Conservation (phyloP, 352 stramenopile genomes). For the Globisporangium splendens region DNA sequence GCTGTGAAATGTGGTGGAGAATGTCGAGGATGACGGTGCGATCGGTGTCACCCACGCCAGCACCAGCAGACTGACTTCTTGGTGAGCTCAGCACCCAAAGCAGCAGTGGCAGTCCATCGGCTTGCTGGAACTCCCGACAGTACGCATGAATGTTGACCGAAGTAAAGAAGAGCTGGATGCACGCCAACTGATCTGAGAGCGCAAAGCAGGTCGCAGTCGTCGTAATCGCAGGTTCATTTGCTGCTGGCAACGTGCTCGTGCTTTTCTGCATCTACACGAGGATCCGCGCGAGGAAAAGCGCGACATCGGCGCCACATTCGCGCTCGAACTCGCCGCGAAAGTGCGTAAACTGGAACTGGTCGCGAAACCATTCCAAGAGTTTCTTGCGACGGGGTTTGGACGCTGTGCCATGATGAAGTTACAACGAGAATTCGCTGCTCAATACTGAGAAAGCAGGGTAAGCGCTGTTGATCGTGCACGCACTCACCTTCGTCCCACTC, state of each 20-base stretch:
- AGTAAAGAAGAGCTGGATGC: constrained; percentile 46
- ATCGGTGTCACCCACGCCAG: constrained; percentile 13
- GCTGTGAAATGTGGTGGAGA: constrained; percentile 38
- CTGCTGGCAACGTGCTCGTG: background rate
- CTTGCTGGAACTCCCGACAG: constrained; percentile 51
- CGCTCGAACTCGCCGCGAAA: constrained; percentile 26
- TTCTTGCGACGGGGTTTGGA: constrained; percentile 49
- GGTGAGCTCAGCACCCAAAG: constrained; percentile 28
- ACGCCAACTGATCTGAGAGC: constrained; percentile 45
- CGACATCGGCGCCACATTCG: constrained; percentile 39
- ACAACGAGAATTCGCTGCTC: background rate
- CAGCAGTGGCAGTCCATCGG: constrained; percentile 43
- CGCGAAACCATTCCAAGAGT: constrained; percentile 50
- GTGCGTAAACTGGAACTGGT: constrained; percentile 18
- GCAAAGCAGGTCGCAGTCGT: constrained; percentile 15
- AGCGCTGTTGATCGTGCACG: too few species aligned
- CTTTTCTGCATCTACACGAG: constrained; percentile 69
- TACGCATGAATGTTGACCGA: constrained; percentile 33
- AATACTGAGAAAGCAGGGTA: too few species aligned
- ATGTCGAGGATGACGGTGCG: constrained; percentile 33
- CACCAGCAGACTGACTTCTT: constrained; percentile 4
- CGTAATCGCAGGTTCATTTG: background rate
- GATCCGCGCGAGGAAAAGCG: constrained; percentile 57
- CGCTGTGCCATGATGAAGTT: constrained; percentile 16
- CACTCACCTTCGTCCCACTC: constrained; percentile 67